Percentiles rank a stretch among this genome's conserved stretches.
phyloP scores from a whole-genome alignment of 2,329 filamentous ascomycete genomes.

The Alternaria ventricosa region DNA sequence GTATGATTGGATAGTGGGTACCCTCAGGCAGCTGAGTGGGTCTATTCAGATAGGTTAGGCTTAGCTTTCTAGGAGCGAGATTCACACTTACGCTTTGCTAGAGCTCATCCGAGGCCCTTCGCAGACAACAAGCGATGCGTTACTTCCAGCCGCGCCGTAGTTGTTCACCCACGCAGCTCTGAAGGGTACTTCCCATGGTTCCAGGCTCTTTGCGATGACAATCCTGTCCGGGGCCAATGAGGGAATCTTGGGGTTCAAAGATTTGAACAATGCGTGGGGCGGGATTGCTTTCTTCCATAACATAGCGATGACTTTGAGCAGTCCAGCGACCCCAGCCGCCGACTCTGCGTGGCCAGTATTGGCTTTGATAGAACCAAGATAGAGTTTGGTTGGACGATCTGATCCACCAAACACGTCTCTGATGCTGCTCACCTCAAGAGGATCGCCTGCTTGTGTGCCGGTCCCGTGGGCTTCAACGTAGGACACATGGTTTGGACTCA shows the following conservation, averaged over 20 bases:
- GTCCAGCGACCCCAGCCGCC: conserved; percentile 39
- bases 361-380: conserved; percentile 44
- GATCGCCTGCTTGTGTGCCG: conserved; percentile 25
- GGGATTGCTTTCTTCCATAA: conserved; percentile 20
- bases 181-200: conserved; percentile 5
- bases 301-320: conserved; percentile 32
- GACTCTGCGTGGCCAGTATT: conserved; percentile 46
- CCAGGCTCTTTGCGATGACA: conserved; percentile 3
- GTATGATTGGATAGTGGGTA: neutral
- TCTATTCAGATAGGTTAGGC: neutral
- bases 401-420: conserved; percentile 13
- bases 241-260: conserved; percentile 26
- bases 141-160: conserved; percentile 6
- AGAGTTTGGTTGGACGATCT: conserved; percentile 9
- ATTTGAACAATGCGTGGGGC: conserved; percentile 20
- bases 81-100: neutral
- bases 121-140: conserved; percentile 7
- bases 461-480: conserved; percentile 27
- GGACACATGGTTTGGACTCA: conserved; percentile 14
- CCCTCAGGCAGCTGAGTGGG: neutral
- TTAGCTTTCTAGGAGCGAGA: neutral
- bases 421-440: conserved; percentile 17
- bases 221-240: conserved; percentile 5
- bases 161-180: conserved; percentile 6
- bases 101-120: conserved; percentile 1